Percentiles rank a stretch among this genome's conserved stretches.
Conservation (phyloP, 225 moss, liverwort and hornwort species). For the Polytrichum formosum region DNA sequence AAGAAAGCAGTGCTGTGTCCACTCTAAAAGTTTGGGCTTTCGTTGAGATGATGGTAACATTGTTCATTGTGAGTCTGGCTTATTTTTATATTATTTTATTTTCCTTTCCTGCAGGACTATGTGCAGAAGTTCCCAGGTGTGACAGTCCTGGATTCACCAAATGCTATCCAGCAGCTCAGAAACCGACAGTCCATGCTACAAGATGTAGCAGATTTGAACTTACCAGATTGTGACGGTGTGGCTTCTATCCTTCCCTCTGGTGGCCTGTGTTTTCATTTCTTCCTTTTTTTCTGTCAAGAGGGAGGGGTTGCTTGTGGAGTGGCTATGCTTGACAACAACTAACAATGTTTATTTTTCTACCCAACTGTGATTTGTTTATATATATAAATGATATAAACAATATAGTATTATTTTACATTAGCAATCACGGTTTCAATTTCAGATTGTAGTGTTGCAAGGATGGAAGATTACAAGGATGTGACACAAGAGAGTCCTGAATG, state of each 20-base stretch:
- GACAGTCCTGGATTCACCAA: slow-evolving; percentile 46
- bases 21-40: not conserved
- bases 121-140: slow-evolving; percentile 48
- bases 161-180: slow-evolving; percentile 49
- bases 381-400: too few relatives aligned
- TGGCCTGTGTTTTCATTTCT: not conserved
- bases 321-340: too few relatives aligned
- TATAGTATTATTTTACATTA: too few relatives aligned
- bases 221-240: slow-evolving; percentile 44
- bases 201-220: slow-evolving; percentile 52
- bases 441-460: too few relatives aligned
- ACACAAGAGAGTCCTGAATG: not conserved
- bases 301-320: too few relatives aligned
- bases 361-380: too few relatives aligned
- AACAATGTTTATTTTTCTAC: too few relatives aligned
- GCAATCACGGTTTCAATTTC: too few relatives aligned
- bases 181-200: slow-evolving; percentile 52
- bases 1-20: slow-evolving; percentile 1
- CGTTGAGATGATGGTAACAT: not conserved
- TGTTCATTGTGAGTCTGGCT: not conserved
- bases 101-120: slow-evolving; percentile 33
- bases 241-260: slow-evolving; percentile 4
- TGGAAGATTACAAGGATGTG: too few relatives aligned
- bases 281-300: too few relatives aligned
- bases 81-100: not conserved